A percentile compares a stretch with the other conserved stretches of the same genome.
Evolutionary conservation across 441 rosid genomes (phyloP).

Genomic region (Syzygium malaccense): DNA sequence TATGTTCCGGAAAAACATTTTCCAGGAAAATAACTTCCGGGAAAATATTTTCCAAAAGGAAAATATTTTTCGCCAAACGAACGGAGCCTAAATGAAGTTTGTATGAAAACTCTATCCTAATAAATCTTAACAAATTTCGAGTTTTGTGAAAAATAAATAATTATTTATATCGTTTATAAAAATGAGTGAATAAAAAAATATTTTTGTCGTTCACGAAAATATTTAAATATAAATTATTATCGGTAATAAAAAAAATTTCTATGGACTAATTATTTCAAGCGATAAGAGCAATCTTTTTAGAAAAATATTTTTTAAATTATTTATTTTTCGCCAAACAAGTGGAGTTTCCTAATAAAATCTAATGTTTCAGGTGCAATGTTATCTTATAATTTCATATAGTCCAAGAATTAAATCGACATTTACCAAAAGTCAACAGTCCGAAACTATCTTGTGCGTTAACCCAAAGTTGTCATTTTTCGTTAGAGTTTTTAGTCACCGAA

Average conservation of each 20-base stretch:
- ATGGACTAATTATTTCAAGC: background rate
- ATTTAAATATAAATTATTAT: background rate
- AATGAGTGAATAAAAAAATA: too few relatives aligned
- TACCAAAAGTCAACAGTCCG: too few relatives aligned
- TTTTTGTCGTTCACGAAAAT: background rate
- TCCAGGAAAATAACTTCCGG: too few relatives aligned
- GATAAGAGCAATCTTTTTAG: background rate
- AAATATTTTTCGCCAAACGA: too few relatives aligned
- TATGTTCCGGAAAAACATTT: too few relatives aligned
- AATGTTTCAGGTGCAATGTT: background rate
- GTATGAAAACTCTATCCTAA: background rate
- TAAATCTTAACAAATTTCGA: too few relatives aligned
- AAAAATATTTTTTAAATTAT: background rate
- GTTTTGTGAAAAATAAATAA: background rate
- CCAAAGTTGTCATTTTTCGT: background rate
- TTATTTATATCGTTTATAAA: background rate
- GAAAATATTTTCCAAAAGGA: too few relatives aligned
- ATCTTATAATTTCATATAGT: too few relatives aligned
- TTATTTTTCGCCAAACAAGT: background rate
- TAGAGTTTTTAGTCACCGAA: background rate
- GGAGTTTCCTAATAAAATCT: background rate
- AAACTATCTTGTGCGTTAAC: background rate
- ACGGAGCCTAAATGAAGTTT: background rate
- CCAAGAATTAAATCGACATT: too few relatives aligned
- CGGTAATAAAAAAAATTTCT: background rate